Conservation (phyloP, 2,329 filamentous ascomycete species). For the Aureobasidium pullulans region DNA sequence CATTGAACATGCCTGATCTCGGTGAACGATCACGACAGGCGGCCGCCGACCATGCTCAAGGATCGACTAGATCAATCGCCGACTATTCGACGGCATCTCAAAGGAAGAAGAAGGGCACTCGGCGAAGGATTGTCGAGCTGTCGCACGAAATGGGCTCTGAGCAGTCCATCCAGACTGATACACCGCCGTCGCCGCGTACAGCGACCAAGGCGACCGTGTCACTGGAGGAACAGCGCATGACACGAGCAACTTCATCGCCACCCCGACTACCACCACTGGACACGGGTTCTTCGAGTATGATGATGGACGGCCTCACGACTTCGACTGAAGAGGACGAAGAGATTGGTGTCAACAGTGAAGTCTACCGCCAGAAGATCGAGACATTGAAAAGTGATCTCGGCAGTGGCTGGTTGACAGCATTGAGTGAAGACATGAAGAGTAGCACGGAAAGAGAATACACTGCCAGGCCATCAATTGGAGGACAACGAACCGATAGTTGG, state of each 20-base stretch:
- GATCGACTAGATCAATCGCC: background rate
- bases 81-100: conserved; percentile 11
- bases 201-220: background rate
- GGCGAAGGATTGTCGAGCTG: conserved; percentile 52
- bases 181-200: conserved; percentile 10
- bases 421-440: conserved; percentile 60
- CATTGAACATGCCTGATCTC: conserved; percentile 3
- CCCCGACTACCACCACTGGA: conserved; percentile 16
- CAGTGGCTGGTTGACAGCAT: conserved; percentile 75
- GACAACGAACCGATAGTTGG: conserved; percentile 20
- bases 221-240: background rate
- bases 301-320: background rate
- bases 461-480: conserved; percentile 14
- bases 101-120: conserved; percentile 44
- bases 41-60: background rate
- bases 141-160: conserved; percentile 35
- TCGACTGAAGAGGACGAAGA: conserved; percentile 21
- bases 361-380: conserved; percentile 81
- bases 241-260: conserved; percentile 4
- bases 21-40: background rate
- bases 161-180: background rate
- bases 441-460: conserved; percentile 4
- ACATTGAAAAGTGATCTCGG: conserved; percentile 78
- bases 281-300: conserved; percentile 5
- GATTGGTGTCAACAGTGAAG: conserved; percentile 22